Base-by-base conservation (phyloP, 2,329 filamentous ascomycete genomes). In the Cryphonectria nitschkei region DNA sequence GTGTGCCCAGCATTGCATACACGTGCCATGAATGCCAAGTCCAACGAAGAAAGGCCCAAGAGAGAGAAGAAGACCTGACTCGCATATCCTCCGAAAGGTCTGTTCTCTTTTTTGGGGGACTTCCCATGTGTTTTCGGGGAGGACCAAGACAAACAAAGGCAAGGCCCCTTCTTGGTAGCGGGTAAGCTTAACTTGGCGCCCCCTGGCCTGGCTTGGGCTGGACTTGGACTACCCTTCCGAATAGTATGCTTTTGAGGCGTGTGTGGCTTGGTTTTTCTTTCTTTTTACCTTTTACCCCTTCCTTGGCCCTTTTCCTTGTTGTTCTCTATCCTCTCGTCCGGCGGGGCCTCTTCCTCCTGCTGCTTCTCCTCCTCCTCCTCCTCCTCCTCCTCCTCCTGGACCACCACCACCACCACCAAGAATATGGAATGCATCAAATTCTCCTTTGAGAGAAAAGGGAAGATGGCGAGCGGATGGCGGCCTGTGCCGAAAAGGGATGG, bases 101-200 rank as follows among this genome's bases (percentile, higher is more conserved):
- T 50, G 22, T 50, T 50, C 16, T 50, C 46, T 22, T 39, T 3
- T 39, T 3, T 1, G 37, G 37, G 9, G 37, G 37, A 34, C 6
- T 34, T 4, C 34, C 34, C 34, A 34, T 34, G 34, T 4, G 39
- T 41, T 43, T 43, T 16, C 13, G 43, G 43, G 43, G 2, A n/a
- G 8, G 5, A 50, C 2, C 22, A n/a, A 11, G 19, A 50, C 7
- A 46, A 16, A 46, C 41, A 43, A 43, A 19, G 43, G 9, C 11
- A n/a, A 32, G 52, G 14, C 54, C 54, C 54, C 34, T 58, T 58
- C 22, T 19, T 58, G 29, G 14, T 32, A 16, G 16, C 14, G 54
- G 54, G 54, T 58, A 58, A 58, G 54, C 54, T 58, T 58, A 58
- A 58, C 29, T 58, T 34, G 54, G 54, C 54, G 54, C 54, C 26